A percentile compares a stretch with the other conserved stretches of the same genome.
Evolutionary conservation across 306 rosid species (phyloP).

Genomic region (Cercis canadensis): DNA sequence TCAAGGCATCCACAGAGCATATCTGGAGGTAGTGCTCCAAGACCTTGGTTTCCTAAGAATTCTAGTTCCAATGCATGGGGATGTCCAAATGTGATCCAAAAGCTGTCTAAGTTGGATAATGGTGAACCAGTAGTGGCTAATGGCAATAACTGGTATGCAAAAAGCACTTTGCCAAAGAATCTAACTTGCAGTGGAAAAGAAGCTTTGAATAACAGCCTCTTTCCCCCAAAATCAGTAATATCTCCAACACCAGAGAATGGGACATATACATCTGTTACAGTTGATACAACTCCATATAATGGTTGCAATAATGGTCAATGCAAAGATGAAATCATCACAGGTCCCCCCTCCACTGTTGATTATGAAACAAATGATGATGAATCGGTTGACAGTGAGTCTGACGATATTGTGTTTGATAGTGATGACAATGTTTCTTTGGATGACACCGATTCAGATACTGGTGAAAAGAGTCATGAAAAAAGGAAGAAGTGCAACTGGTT

Average conservation of each 20-base stretch:
- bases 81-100: conserved; percentile 23
- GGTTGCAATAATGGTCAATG: conserved; percentile 6
- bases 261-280: conserved; percentile 23
- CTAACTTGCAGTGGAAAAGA: conserved; percentile 16
- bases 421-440: conserved; percentile 51
- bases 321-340: conserved; percentile 15
- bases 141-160: conserved; percentile 29
- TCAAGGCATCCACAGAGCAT: conserved; percentile 1
- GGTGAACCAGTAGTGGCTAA: conserved; percentile 27
- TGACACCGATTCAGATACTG: conserved; percentile 46
- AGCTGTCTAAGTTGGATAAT: conserved; percentile 18
- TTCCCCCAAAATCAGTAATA: conserved; percentile 1
- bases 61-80: conserved; percentile 44
- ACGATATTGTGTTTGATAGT: conserved; percentile 45
- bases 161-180: conserved; percentile 14
- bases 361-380: conserved; percentile 26
- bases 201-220: conserved; percentile 11
- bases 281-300: conserved; percentile 2
- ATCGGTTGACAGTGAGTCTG: conserved; percentile 41
- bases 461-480: conserved; percentile 43
- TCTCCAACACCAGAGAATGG: background rate
- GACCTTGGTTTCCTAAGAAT: conserved; percentile 34
- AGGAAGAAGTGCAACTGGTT: conserved; percentile 57
- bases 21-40: conserved; percentile 34
- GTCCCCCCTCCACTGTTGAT: conserved; percentile 12